Base-by-base conservation (phyloP, 495 filamentous ascomycete genomes). In the Xylaria longipes region DNA sequence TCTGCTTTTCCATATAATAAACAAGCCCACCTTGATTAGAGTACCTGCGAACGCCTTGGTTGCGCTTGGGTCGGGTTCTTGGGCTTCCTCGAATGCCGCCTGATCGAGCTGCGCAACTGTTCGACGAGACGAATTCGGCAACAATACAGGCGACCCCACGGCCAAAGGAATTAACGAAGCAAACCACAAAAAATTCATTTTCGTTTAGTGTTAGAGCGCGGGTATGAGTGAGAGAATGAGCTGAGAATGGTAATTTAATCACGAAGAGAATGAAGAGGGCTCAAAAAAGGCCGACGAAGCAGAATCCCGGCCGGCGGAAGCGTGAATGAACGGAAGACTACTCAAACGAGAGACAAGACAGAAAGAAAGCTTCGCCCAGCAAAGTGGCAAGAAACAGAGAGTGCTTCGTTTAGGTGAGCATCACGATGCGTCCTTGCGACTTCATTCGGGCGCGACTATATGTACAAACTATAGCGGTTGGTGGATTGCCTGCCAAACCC, bases 81-180 rank as follows among this genome's bases (percentile, higher is more conserved):
- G 85, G 22, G 86, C 86, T 72, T 88, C 86, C 14, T 82, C 83
- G 48, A 83, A 83, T 37, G 86, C 86, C 8, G 73, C 83, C 65
- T 84, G 73, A 60, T 88, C 74, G 11, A 88, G 80, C 6, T 81
- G 75, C 27, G 76, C 69, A 41, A 87, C 85, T 6, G 79, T 73
- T 41, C 82, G 80, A n/a, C 70, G 77, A 5, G 73, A 61, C 31
- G 70, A 46, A 50, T 58, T 54, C 20, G 48, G 35, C 45, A 72
- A 52, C 6, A 65, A 46, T 33, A 78, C 73, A 0, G 76, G 74
- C 29, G 76, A 74, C 27, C 72, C 72, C 7, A 33, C 22, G 33
- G 29, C 29, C 39, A 69, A 22, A 17, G 35, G 41, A 46, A 58
- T 15, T 1, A 60, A 58, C 22, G 66, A 69, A 37, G 54, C 22